A percentile compares a stretch with the other conserved stretches of the same genome.
These are phyloP conservation scores for Knoxia roxburghii DNA, from an alignment of 257 asterid genomes.

Conservation along the genomic window DNA sequence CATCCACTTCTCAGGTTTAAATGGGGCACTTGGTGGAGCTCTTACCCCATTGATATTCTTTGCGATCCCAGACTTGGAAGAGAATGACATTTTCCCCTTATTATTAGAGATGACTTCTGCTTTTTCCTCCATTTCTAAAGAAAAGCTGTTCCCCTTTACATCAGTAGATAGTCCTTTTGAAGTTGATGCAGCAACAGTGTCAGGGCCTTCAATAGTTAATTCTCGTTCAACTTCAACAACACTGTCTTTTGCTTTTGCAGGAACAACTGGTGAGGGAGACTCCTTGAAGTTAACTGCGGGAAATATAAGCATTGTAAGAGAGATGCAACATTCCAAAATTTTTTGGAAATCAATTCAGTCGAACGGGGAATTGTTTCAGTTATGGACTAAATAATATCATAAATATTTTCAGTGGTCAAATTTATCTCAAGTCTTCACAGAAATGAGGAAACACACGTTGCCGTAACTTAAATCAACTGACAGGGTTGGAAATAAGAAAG, in stretches of 20 bases:
- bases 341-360: slow-evolving; percentile 9
- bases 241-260: slow-evolving; percentile 27
- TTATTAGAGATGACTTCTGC: slow-evolving; percentile 24
- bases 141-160: slow-evolving; percentile 29
- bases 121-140: slow-evolving; percentile 35
- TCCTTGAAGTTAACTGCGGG: slow-evolving; percentile 20
- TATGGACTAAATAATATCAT: not conserved
- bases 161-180: slow-evolving; percentile 34
- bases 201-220: slow-evolving; percentile 32
- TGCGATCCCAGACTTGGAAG: slow-evolving; percentile 45
- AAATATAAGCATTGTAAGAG: slow-evolving; percentile 17
- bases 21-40: slow-evolving; percentile 37
- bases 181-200: slow-evolving; percentile 37
- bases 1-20: slow-evolving; percentile 72
- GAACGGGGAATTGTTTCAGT: not conserved
- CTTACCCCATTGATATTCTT: slow-evolving; percentile 32
- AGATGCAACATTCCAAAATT: slow-evolving; percentile 17
- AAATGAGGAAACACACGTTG: not conserved
- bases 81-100: slow-evolving; percentile 31
- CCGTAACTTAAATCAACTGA: too few relatives aligned
- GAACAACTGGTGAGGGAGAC: slow-evolving; percentile 26
- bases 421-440: not conserved
- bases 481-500: not conserved
- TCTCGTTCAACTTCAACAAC: slow-evolving; percentile 30
- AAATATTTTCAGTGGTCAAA: not conserved